Evolutionary conservation across 306 rosid genomes (phyloP), one percentile per base, ranked within the genome.

Genomic region (Acacia confusa): DNA sequence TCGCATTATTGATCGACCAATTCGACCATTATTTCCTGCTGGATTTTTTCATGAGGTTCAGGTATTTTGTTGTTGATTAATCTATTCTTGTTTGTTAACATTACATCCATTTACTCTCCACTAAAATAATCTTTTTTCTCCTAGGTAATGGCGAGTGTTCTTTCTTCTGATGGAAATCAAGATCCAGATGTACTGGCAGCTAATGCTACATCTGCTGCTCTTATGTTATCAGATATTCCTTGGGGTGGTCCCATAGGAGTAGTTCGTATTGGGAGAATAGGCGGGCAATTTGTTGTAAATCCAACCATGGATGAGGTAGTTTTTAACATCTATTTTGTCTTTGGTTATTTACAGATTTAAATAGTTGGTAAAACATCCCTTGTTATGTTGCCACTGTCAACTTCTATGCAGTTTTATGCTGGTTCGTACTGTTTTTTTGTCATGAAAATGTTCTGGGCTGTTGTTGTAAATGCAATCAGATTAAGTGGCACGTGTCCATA

Each of bases 1-100:
- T 79, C 89, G 98, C 72, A 78, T 95, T 65, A 93, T 95, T 58
- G 98, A 95, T 82, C 87, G 99, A 60, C 97, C 99, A 1, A 93
- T 95, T 67, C 91, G 99, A 65, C 98, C 99, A 0, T 74, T 95
- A 82, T 95, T 95, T 88, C 98, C 96, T 2, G 65, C 85, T 66
- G 99, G 99, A 48, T 95, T 95, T 88, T 95, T 85, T 80, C 98
- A 93, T 44, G 99, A 95, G 66, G 98, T 95, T 90, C 99, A 95
- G 98, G 99, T 95, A 81, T 73, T 64, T 38, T 20, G 50, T 79
- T 61, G 32, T 45, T 70, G 16, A 78, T 83, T 70, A 22, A 4
- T 28, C 82, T 30, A 25, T 34, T 61, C 0, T 20, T 76, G 38
- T 70, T 75, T 40, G 20, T 43, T 28, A 2, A 9, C 12, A 4